Evolutionary conservation across 768 basidiomycete genomes (phyloP).

Genomic region (Tubosaeta brunneosetosa): DNA sequence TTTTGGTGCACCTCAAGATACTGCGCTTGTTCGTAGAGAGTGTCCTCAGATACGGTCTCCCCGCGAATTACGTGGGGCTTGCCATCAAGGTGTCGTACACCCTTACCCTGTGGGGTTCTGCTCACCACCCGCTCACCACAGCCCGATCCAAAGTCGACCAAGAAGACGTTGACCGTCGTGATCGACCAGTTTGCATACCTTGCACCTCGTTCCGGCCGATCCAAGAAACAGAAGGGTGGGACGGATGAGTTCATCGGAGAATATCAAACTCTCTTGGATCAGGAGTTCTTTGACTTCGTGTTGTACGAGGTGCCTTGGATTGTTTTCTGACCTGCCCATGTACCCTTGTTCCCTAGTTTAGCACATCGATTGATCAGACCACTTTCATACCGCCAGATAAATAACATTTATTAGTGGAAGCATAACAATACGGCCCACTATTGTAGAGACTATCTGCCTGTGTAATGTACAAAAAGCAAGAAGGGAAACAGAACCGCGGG

Average conservation of each 20-base stretch:
- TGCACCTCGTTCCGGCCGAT: slow-evolving; percentile 56
- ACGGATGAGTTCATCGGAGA: slow-evolving; percentile 81
- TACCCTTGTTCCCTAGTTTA: not conserved
- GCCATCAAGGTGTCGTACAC: slow-evolving; percentile 61
- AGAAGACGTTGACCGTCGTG: slow-evolving; percentile 71
- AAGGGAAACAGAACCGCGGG: slow-evolving; percentile 15
- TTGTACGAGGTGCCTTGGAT: slow-evolving; percentile 93
- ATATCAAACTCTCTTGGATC: slow-evolving; percentile 88
- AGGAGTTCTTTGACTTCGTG: slow-evolving; percentile 95
- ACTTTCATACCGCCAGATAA: slow-evolving; percentile 19
- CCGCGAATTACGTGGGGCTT: slow-evolving; percentile 83
- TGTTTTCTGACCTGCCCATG: slow-evolving; percentile 40
- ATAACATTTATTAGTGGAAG: slow-evolving; percentile 51
- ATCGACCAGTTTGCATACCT: slow-evolving; percentile 81
- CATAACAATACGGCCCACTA: slow-evolving; percentile 61
- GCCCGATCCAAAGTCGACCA: slow-evolving; percentile 83
- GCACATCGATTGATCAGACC: not conserved
- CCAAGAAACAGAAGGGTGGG: slow-evolving; percentile 32
- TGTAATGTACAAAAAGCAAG: slow-evolving; percentile 36
- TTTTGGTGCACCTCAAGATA: slow-evolving; percentile 90
- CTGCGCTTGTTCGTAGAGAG: slow-evolving; percentile 91
- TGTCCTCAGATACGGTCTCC: slow-evolving; percentile 91
- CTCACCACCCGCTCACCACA: slow-evolving; percentile 27
- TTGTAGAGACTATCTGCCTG: slow-evolving; percentile 45
- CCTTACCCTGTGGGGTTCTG: not conserved